Percentiles rank a stretch among this genome's conserved stretches.
phyloP scores from a whole-genome alignment of 2,329 filamentous ascomycete species.

The Penicillium janthinellum region DNA sequence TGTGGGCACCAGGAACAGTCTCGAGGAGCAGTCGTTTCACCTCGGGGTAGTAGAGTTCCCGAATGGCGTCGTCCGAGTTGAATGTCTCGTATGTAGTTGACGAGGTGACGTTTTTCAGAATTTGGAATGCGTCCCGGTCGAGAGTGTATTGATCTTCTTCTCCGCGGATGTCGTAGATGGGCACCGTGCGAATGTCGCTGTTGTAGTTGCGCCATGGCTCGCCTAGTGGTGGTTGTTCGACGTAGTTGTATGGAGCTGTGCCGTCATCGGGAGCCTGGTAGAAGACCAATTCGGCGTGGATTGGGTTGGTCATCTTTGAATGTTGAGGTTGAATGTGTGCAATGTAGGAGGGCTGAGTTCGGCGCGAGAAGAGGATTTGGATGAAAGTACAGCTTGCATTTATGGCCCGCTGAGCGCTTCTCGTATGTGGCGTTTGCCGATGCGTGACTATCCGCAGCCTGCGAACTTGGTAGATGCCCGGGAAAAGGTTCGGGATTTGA shows the following conservation, averaged over 20 bases:
- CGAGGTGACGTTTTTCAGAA: not conserved
- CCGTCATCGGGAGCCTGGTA: not conserved
- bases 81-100: not conserved
- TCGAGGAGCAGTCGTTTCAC: slow-evolving; percentile 60
- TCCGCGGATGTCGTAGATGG: not conserved
- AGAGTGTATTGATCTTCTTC: not conserved
- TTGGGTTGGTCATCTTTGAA: not conserved
- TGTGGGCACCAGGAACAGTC: slow-evolving; percentile 58
- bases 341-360: no score
- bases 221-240: not conserved
- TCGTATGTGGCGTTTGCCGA: not conserved
- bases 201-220: not conserved
- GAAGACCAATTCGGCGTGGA: not conserved
- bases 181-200: not conserved
- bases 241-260: not conserved
- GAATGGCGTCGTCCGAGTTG: not conserved
- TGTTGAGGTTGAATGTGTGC: not conserved
- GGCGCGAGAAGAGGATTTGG: not conserved
- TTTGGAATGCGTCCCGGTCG: not conserved
- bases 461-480: not conserved
- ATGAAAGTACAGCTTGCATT: not conserved
- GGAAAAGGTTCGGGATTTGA: not conserved
- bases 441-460: not conserved
- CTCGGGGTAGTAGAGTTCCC: slow-evolving; percentile 59
- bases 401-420: not conserved